Evolutionary conservation across 306 rosid genomes (phyloP), one percentile per base, ranked within the genome.

Genomic region (Trifolium pratense): DNA sequence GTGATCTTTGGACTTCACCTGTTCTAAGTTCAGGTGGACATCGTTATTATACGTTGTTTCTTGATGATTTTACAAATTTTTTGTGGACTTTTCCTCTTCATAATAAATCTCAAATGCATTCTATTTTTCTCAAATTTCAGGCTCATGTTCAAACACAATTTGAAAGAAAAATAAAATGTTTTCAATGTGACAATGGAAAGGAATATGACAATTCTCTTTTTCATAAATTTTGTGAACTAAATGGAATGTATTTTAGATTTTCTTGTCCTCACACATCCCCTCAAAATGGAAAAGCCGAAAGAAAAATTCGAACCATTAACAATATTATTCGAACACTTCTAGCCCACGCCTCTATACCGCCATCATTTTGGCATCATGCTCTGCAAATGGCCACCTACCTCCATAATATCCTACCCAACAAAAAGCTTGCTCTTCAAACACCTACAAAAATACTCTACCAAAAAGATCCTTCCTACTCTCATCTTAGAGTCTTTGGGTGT

Each of bases 361-460:
- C 55, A 48, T n/a, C 55, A 5, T 4, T 40, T 9, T 40, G 45
- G 45, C 45, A 40, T 1, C 13, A 40, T 40, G 45, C 45, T 0
- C 13, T 8, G 9, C 21, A n/a, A 0, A 48, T 48, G 55, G 55
- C 55, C 20, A 49, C 56, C 0, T 34, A 34, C 8, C 16, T 45
- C 4, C 51, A 9, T 12, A 45, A 45, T 6, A 45, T 45, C 3
- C 51, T 45, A 0, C 51, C 51, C 1, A 45, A 12, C 1, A 45
- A 45, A 4, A 45, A 45, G 6, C 51, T 45, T 13, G 5, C 51
- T 12, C 51, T 45, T n/a, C 51, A 45, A 12, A 0, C 51, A 9
- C 51, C 51, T n/a, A 45, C 51, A 2, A 45, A 45, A 45, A 45
- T 45, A 11, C 67, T 61, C 67, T 61, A 61, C 10, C 67, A 20